Base-by-base conservation (phyloP, 176 grass and related monocot species). In the Oryza australiensis region DNA sequence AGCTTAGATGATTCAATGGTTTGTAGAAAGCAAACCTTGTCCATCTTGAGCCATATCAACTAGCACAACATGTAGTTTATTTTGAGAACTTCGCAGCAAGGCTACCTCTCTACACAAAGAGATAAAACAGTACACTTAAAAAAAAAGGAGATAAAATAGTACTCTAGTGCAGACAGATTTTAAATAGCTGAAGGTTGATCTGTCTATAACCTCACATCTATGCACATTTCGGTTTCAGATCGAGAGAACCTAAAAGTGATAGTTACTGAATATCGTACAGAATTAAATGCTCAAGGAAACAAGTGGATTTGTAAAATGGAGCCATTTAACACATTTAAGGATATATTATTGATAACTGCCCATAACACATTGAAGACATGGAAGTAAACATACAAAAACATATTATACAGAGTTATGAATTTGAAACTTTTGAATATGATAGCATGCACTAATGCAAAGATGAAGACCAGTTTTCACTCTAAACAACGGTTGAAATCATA, bases 61-160 rank as follows among this genome's bases (percentile, higher is more conserved):
- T 33, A 85, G 57, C 67, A 95, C 63, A 65, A 95, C 33, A 88
- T 98, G 93, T 22, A 95, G 62, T 79, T 98, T 98, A 68, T 91
- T 88, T 75, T 84, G 68, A 66, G 85, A 91, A 92, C 93, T 95
- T 66, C 82, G 79, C 35, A 98, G 62, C 81, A 98, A 88, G 73
- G 88, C 90, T 80, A 93, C 79, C 75, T 98, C 84, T 82, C 96
- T 93, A 86, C 73, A 95, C 5, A 87, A 88, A 86, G 70, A 63
- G 64, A 64, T 18, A 73, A 37, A 55, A 55, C 18, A 22, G 7
- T 22, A 55, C 51, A 22, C 5, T 55, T 22, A 22, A 20, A 55
- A 55, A 48, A 16, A 55, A n/a, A n/a, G 5, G 20, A 55, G 51
- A 55, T 22, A 55, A 55, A 78, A 87, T 12, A 55, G 24, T 42